Conservation (phyloP, 306 rosid genomes). For the Rosa persica region DNA sequence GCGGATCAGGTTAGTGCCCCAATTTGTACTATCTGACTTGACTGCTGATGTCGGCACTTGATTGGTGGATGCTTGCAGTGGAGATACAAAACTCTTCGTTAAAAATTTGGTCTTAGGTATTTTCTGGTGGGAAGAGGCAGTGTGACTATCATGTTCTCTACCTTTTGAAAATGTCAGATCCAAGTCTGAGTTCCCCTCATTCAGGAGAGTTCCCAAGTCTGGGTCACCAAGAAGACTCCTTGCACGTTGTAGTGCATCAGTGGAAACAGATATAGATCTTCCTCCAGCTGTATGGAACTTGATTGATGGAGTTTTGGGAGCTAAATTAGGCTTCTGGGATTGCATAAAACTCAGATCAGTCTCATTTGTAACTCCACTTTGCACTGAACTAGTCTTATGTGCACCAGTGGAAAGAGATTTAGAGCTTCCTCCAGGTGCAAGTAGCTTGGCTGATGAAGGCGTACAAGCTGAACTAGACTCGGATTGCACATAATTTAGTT, state of each 20-base stretch:
- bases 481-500: not conserved
- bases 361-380: not conserved
- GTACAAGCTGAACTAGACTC: not conserved
- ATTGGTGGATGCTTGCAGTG: slow-evolving; percentile 40
- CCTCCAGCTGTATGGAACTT: slow-evolving; percentile 87
- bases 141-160: slow-evolving; percentile 32
- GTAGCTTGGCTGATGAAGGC: slow-evolving; percentile 1
- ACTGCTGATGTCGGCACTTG: slow-evolving; percentile 37
- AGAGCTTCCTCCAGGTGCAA: not conserved
- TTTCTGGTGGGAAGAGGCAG: slow-evolving; percentile 32
- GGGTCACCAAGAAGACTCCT: slow-evolving; percentile 86
- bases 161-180: slow-evolving; percentile 35
- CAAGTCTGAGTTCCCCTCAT: slow-evolving; percentile 41
- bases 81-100: slow-evolving; percentile 43
- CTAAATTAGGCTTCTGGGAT: slow-evolving; percentile 12
- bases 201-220: slow-evolving; percentile 63
- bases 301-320: slow-evolving; percentile 46
- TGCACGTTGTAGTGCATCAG: slow-evolving; percentile 77
- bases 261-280: slow-evolving; percentile 77
- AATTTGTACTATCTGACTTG: slow-evolving; percentile 35
- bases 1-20: slow-evolving; percentile 60
- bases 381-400: not conserved
- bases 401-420: not conserved
- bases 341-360: not conserved
- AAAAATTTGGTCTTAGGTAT: slow-evolving; percentile 20